A percentile compares a stretch with the other conserved stretches of the same genome.
Evolutionary conservation across 2,329 filamentous ascomycete genomes (phyloP).

Genomic region (Golovinomyces cichoracearum): DNA sequence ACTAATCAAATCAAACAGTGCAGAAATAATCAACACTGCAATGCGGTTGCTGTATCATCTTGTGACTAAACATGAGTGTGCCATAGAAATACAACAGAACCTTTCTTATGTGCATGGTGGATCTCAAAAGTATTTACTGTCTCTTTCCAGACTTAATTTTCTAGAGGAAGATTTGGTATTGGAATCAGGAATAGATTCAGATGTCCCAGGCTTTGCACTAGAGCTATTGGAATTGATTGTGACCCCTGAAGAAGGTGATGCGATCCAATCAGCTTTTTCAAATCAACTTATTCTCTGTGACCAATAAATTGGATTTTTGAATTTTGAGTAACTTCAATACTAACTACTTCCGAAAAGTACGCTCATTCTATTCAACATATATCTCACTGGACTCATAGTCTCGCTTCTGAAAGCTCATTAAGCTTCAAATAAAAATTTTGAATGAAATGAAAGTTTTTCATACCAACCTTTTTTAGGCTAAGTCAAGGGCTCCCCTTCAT

Average conservation of each 20-base stretch:
- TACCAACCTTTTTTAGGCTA: no score
- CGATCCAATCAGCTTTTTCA: conserved; percentile 15
- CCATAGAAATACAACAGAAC: conserved; percentile 44
- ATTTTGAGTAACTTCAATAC: no score
- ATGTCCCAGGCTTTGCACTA: conserved; percentile 57
- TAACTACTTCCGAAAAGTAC: no score
- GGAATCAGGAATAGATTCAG: conserved; percentile 49
- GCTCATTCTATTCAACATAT: no score
- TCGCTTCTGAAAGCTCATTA: no score
- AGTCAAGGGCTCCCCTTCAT: no score
- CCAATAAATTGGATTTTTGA: no score
- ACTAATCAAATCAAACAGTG: conserved; percentile 9
- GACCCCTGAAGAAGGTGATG: conserved; percentile 52
- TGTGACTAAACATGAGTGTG: conserved; percentile 30
- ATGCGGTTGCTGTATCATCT: conserved; percentile 36
- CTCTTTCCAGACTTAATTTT: conserved; percentile 63
- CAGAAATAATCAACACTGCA: conserved; percentile 28
- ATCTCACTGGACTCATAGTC: no score
- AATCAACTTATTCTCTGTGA: not conserved
- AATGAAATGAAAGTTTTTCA: no score
- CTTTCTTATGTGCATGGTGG: conserved; percentile 43
- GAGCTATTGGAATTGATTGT: conserved; percentile 56
- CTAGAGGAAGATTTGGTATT: conserved; percentile 51
- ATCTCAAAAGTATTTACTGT: conserved; percentile 57
- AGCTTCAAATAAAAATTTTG: no score